phyloP scores from a whole-genome alignment of 176 grass and related monocot species.

The Puya raimondii region DNA sequence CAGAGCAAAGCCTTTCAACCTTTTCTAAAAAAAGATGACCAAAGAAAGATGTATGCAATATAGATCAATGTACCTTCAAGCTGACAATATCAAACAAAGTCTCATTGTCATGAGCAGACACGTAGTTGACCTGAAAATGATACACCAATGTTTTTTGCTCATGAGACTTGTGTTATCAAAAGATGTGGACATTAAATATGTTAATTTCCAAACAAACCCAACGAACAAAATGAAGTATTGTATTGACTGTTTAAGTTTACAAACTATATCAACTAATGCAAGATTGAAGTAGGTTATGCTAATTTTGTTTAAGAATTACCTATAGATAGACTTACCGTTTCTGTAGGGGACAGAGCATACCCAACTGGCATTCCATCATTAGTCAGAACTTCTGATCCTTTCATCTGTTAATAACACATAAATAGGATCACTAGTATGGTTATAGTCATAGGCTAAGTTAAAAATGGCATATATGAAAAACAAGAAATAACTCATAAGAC shows the following conservation, averaged over 20 bases:
- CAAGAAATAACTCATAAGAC: neutral
- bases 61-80: constrained; percentile 55
- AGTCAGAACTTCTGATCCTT: constrained; percentile 79
- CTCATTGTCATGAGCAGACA: constrained; percentile 95
- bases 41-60: neutral
- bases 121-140: constrained; percentile 77
- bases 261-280: no score
- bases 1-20: neutral
- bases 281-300: no score
- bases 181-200: neutral
- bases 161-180: neutral
- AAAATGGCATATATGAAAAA: neutral
- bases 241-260: no score
- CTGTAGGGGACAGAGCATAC: constrained; percentile 57
- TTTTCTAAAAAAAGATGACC: neutral
- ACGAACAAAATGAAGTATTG: neutral
- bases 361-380: constrained; percentile 65
- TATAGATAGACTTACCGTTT: constrained; percentile 41
- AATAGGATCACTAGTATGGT: neutral
- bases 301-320: neutral
- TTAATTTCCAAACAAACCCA: neutral
- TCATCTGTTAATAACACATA: constrained; percentile 31
- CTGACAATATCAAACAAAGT: constrained; percentile 91
- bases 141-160: constrained; percentile 3
- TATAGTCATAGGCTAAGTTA: neutral